These are phyloP conservation scores for Diaporthe citriasiana DNA, from an alignment of 2,329 filamentous ascomycete genomes.

Conservation along the genomic window DNA sequence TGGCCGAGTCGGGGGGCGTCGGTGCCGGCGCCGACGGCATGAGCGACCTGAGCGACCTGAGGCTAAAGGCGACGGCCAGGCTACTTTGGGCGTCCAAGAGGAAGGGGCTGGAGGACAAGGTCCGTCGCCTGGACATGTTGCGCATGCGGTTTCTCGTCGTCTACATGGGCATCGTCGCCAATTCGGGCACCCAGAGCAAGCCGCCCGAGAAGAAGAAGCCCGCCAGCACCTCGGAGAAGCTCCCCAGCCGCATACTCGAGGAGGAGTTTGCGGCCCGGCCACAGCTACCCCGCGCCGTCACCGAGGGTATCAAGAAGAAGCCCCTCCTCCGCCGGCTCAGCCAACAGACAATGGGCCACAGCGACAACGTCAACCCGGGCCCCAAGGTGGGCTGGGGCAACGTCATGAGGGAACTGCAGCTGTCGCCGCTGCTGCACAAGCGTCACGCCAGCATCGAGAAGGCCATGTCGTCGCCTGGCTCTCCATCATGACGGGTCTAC, in stretches of 20 bases:
- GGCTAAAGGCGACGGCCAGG: constrained; percentile 63
- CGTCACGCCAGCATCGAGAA: constrained; percentile 74
- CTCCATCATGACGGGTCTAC: constrained; percentile 9
- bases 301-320: constrained; percentile 60
- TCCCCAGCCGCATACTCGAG: constrained; percentile 44
- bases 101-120: constrained; percentile 67
- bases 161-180: constrained; percentile 72
- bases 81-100: constrained; percentile 72
- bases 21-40: constrained; percentile 45
- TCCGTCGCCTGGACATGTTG: constrained; percentile 71
- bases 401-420: constrained; percentile 74
- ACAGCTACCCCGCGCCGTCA: constrained; percentile 57
- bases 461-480: constrained; percentile 58
- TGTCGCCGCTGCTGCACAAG: constrained; percentile 71
- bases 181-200: constrained; percentile 53
- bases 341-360: constrained; percentile 67
- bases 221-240: constrained; percentile 51
- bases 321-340: constrained; percentile 67
- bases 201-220: constrained; percentile 49
- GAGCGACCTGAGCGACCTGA: constrained; percentile 46
- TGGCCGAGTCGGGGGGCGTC: constrained; percentile 58
- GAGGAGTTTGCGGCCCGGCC: constrained; percentile 50
- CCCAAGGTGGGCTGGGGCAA: constrained; percentile 73
- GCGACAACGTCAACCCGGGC: constrained; percentile 62
- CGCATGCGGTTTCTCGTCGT: constrained; percentile 76